A percentile compares a stretch with the other conserved stretches of the same genome.
phyloP scores from a whole-genome alignment of 257 asterid species.

The Paraleonurus japonicus region DNA sequence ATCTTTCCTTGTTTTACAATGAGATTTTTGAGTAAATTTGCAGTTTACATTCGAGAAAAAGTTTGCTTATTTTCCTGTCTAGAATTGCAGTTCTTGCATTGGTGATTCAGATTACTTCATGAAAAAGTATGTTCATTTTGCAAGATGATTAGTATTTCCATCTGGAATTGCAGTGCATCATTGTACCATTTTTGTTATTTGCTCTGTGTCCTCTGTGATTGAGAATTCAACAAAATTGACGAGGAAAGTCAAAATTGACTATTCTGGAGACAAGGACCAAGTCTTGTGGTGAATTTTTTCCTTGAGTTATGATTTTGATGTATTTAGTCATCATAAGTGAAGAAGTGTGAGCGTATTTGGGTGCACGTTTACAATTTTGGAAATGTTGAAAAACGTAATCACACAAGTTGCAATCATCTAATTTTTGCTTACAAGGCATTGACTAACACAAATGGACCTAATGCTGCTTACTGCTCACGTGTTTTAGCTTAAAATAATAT shows the following conservation, averaged over 20 bases:
- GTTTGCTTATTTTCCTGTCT: not conserved
- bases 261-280: slow-evolving; percentile 9
- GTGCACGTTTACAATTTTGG: slow-evolving; percentile 14
- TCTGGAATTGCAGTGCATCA: not conserved
- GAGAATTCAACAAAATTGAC: not conserved
- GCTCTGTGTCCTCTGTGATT: not conserved
- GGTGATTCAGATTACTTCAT: too few species aligned
- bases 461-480: not conserved
- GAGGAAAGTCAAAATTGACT: not conserved
- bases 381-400: not conserved
- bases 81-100: not conserved
- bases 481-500: not conserved
- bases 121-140: too few species aligned
- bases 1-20: slow-evolving; percentile 12
- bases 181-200: not conserved
- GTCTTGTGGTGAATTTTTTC: slow-evolving; percentile 15
- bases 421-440: slow-evolving; percentile 7
- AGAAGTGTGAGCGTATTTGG: slow-evolving; percentile 10
- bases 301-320: slow-evolving; percentile 7
- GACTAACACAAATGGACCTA: not conserved
- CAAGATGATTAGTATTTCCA: too few species aligned
- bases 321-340: not conserved
- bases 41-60: not conserved
- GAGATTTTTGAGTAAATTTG: slow-evolving; percentile 23
- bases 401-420: slow-evolving; percentile 6